Evolutionary conservation across 2,329 filamentous ascomycete species (phyloP).

Genomic region (Fusarium sp.): DNA sequence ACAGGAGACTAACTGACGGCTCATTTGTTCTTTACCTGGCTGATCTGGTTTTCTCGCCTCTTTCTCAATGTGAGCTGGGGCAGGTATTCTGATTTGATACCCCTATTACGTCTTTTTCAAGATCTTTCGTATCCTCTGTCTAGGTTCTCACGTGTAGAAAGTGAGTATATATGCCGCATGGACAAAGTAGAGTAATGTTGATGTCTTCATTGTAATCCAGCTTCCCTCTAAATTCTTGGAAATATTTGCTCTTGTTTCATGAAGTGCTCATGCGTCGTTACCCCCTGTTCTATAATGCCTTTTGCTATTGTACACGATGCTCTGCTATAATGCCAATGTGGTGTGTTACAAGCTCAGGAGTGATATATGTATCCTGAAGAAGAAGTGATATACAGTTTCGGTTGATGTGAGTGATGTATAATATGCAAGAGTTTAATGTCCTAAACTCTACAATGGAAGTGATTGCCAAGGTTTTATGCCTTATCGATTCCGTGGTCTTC

Average conservation of each 20-base stretch:
- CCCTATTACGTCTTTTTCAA: neutral
- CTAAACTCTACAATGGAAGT: neutral
- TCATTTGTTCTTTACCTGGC: constrained; percentile 1
- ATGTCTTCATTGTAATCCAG: neutral
- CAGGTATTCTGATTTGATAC: neutral
- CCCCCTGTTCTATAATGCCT: neutral
- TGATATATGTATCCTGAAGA: constrained; percentile 4
- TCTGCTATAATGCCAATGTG: neutral
- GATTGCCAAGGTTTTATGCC: neutral
- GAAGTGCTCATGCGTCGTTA: neutral
- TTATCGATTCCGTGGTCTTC: neutral
- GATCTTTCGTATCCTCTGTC: neutral
- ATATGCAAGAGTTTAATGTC: neutral
- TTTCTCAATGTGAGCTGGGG: constrained; percentile 6
- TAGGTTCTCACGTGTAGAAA: neutral
- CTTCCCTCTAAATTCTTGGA: neutral
- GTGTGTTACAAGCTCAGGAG: neutral
- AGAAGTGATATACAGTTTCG: constrained; percentile 23
- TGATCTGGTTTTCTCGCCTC: neutral
- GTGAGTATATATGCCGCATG: neutral
- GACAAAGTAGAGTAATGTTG: neutral
- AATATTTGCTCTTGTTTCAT: neutral
- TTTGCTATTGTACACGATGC: constrained; percentile 32
- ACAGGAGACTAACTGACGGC: constrained; percentile 27
- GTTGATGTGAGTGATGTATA: neutral